phyloP scores from a whole-genome alignment of 2,329 filamentous ascomycete species.

The Claviceps digitariae region DNA sequence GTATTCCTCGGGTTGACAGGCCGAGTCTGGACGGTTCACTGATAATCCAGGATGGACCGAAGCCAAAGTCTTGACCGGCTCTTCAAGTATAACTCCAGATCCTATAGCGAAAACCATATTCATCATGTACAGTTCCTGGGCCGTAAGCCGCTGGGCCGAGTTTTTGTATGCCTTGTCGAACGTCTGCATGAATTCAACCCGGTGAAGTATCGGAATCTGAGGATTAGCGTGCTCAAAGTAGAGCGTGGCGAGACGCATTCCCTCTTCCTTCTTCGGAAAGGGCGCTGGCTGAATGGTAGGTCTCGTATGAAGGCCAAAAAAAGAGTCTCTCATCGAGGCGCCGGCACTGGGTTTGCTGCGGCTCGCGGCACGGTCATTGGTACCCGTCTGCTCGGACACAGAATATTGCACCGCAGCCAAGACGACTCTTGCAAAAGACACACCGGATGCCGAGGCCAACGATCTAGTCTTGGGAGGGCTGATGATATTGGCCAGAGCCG shows the following conservation, averaged over 20 bases:
- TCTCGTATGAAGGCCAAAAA: constrained; percentile 90
- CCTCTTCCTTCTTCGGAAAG: constrained; percentile 69
- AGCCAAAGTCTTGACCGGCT: constrained; percentile 37
- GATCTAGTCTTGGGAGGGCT: constrained; percentile 68
- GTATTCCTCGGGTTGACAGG: constrained; percentile 82
- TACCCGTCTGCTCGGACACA: constrained; percentile 45
- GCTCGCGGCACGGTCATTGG: constrained; percentile 12
- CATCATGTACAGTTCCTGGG: constrained; percentile 79
- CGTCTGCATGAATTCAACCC: constrained; percentile 77
- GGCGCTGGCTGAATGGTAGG: constrained; percentile 74
- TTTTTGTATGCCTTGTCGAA: constrained; percentile 69
- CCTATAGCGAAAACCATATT: constrained; percentile 98
- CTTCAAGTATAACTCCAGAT: constrained; percentile 74
- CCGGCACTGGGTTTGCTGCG: constrained; percentile 18
- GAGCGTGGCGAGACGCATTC: constrained; percentile 57
- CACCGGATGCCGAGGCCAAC: constrained; percentile 73
- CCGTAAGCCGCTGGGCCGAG: constrained; percentile 51
- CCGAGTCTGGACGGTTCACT: constrained; percentile 19
- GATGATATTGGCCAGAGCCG: constrained; percentile 58
- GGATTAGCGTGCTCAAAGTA: constrained; percentile 97
- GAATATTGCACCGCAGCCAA: constrained; percentile 80
- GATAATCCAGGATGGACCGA: constrained; percentile 17
- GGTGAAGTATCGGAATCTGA: constrained; percentile 85
- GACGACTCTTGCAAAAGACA: constrained; percentile 88
- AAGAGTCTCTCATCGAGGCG: constrained; percentile 85